Base-by-base conservation (phyloP, 1,284 basidiomycete genomes). In the Puccinia horiana region DNA sequence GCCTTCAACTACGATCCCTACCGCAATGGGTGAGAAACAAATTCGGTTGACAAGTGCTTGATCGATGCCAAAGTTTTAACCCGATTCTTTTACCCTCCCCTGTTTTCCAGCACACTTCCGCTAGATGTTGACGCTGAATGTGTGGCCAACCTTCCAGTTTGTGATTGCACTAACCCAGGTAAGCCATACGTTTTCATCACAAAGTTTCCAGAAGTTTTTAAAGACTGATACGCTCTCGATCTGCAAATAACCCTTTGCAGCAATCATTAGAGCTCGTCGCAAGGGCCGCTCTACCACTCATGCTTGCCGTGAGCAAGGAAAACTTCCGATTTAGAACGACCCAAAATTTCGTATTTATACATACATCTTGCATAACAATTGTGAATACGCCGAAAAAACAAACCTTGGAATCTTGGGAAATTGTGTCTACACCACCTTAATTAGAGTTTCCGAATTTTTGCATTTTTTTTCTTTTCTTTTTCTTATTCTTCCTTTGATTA, bases 161-260 rank as follows among this genome's bases (percentile, higher is more conserved):
- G 80, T 63, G 80, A 81, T 56, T 76, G 70, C 61, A 81, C 72
- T 65, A 61, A 81, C 40, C 58, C 80, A 75, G 44, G 80, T 81
- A 70, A 29, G 23, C 11, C 65, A 63, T 35, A 1, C 4, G 12
- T 42, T 49, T 5, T 16, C 14, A 23, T 49, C 23, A 26, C 3
- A 52, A 29, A 26, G n/a, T 29, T 44, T 77, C 23, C 35, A 5
- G 56, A 2, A 44, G 11, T 56, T 12, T 54, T 2, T 23, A 9
- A 16, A 63, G 14, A 18, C 37, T 47, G 40, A 26, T 42, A 16
- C n/a, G n/a, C 35, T 74, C 40, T 54, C 6, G 23, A 8, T 70
- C 44, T n/a, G 23, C 5, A 56, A 20, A 26, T 9, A 5, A n/a
- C 42, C 16, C 69, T 23, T 6, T 32, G 20, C 61, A 81, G 80